phyloP scores from a whole-genome alignment of 2,329 filamentous ascomycete species.

The Chalara sp. region DNA sequence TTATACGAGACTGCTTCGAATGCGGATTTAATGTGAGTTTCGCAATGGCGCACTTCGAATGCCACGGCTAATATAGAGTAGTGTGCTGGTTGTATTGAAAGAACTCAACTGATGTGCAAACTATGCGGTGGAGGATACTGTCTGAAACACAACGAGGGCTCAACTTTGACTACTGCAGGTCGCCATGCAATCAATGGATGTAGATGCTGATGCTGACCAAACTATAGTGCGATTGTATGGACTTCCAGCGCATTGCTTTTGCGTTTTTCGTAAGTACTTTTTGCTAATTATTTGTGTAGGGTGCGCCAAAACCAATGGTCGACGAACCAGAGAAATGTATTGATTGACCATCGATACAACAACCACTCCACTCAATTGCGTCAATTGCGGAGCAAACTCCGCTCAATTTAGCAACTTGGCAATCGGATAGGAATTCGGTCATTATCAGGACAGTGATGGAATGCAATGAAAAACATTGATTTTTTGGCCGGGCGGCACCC shows the following conservation, averaged over 20 bases:
- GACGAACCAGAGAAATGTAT: slow-evolving; percentile 22
- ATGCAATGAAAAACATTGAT: too few species aligned
- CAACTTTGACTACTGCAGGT: slow-evolving; percentile 46
- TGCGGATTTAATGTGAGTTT: slow-evolving; percentile 69
- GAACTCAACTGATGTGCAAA: slow-evolving; percentile 64
- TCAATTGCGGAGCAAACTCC: too few species aligned
- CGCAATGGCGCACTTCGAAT: neutral
- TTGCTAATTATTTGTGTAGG: slow-evolving; percentile 13
- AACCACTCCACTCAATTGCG: slow-evolving; percentile 3
- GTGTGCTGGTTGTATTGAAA: slow-evolving; percentile 69
- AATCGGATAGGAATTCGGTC: too few species aligned
- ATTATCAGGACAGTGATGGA: too few species aligned
- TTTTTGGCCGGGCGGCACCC: too few species aligned
- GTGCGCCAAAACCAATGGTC: slow-evolving; percentile 18
- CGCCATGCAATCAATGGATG: slow-evolving; percentile 20
- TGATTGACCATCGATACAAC: slow-evolving; percentile 3
- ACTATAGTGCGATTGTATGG: slow-evolving; percentile 28
- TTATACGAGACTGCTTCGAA: slow-evolving; percentile 74
- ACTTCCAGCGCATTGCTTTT: slow-evolving; percentile 2
- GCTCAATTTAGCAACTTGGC: too few species aligned
- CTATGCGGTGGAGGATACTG: slow-evolving; percentile 78
- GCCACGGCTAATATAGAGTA: slow-evolving; percentile 27
- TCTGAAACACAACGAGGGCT: slow-evolving; percentile 75
- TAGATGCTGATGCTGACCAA: slow-evolving; percentile 22
- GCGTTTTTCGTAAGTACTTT: neutral